phyloP scores from a whole-genome alignment of 441 rosid genomes.

The Biscutella auriculata region DNA sequence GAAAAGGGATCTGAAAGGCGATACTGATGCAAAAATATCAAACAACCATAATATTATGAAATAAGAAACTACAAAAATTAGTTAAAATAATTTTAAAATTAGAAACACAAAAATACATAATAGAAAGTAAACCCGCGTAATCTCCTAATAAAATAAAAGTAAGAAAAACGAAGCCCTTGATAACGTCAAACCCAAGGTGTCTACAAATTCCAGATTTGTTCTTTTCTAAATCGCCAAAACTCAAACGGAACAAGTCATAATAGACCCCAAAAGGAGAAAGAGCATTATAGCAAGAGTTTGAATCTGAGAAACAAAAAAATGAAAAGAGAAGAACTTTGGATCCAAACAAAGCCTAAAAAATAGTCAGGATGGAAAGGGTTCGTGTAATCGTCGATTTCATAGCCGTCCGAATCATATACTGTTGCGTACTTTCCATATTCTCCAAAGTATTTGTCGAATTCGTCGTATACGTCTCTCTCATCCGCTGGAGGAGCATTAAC shows the following conservation, averaged over 20 bases:
- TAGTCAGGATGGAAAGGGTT: conserved; percentile 19
- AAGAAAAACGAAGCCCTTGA: background rate
- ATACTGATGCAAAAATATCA: too few species aligned
- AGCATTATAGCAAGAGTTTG: conserved; percentile 5
- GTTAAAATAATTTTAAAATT: too few species aligned
- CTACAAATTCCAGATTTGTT: background rate
- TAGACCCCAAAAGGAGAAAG: background rate
- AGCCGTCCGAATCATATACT: conserved; percentile 13
- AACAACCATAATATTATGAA: too few species aligned
- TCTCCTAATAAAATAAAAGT: background rate
- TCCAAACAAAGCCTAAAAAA: conserved; percentile 2
- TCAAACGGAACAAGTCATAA: background rate
- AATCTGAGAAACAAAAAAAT: background rate
- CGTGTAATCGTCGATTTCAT: conserved; percentile 10
- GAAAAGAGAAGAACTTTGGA: background rate
- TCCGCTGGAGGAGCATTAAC: background rate
- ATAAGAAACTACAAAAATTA: too few species aligned
- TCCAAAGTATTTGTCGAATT: conserved; percentile 16
- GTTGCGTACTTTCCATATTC: background rate
- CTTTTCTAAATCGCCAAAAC: background rate
- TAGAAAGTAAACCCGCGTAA: too few species aligned
- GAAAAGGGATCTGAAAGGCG: too few species aligned
- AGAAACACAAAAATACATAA: too few species aligned
- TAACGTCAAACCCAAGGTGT: background rate
- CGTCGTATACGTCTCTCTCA: background rate